These are phyloP conservation scores for Helianthus tuberosus DNA, from an alignment of 129 eudicot genomes.

Conservation along the genomic window DNA sequence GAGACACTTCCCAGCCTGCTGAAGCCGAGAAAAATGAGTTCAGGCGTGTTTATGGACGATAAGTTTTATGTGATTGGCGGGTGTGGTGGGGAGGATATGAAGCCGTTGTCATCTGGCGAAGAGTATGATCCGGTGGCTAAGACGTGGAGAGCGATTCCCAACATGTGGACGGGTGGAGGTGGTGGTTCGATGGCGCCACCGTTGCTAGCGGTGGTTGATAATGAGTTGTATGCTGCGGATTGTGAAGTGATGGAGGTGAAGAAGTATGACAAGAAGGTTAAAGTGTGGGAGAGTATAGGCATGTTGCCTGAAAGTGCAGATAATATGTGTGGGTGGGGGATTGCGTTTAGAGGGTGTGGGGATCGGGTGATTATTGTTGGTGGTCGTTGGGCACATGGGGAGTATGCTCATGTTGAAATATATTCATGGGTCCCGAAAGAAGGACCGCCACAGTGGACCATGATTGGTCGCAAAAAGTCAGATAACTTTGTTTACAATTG, in stretches of 20 bases:
- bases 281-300: conserved; percentile 55
- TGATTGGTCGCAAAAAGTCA: conserved; percentile 47
- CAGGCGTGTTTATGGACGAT: conserved; percentile 69
- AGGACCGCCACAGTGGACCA: conserved; percentile 55
- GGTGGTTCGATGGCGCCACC: conserved; percentile 56
- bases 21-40: conserved; percentile 59
- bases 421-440: conserved; percentile 63
- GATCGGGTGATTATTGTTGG: conserved; percentile 59
- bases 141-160: conserved; percentile 59
- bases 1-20: conserved; percentile 50
- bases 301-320: conserved; percentile 56
- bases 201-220: conserved; percentile 66
- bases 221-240: conserved; percentile 68
- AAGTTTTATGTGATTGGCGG: conserved; percentile 77
- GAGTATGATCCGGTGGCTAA: conserved; percentile 48
- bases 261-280: conserved; percentile 49
- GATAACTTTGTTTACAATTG: conserved; percentile 57
- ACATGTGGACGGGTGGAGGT: conserved; percentile 48
- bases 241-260: conserved; percentile 55
- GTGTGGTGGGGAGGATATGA: conserved; percentile 37
- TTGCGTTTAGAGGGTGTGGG: conserved; percentile 77
- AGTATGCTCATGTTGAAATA: conserved; percentile 38
- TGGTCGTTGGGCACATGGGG: conserved; percentile 50
- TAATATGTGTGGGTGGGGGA: conserved; percentile 67
- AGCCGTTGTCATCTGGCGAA: conserved; percentile 60